Evolutionary conservation across 768 basidiomycete genomes (phyloP).

Genomic region (Termitomyces heimii): DNA sequence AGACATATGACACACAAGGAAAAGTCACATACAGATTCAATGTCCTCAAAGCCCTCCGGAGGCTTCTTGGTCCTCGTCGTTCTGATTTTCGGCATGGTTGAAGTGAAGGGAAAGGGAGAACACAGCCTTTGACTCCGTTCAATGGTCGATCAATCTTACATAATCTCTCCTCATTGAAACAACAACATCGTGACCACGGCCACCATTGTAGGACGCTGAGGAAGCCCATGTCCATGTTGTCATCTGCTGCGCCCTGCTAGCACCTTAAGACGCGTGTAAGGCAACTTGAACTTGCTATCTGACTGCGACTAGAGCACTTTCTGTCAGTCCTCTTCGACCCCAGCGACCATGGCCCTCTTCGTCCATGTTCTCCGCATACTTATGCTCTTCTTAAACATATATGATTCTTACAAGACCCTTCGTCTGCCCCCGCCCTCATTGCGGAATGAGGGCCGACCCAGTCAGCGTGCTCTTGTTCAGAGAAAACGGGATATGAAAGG

Average conservation of each 20-base stretch:
- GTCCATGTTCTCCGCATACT: slow-evolving; percentile 62
- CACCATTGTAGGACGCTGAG: slow-evolving; percentile 3
- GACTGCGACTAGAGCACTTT: background rate
- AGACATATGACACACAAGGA: background rate
- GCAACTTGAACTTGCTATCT: background rate
- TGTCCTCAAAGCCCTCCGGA: slow-evolving; percentile 94
- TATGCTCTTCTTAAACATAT: slow-evolving; percentile 75
- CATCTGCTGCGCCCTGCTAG: slow-evolving; percentile 1
- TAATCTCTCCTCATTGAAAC: slow-evolving; percentile 13
- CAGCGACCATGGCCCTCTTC: slow-evolving; percentile 53
- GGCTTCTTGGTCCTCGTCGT: slow-evolving; percentile 91
- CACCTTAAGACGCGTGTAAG: slow-evolving; percentile 9
- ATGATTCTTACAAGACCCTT: slow-evolving; percentile 80
- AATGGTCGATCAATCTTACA: slow-evolving; percentile 10
- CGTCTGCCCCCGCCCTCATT: slow-evolving; percentile 54
- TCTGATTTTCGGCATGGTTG: slow-evolving; percentile 86
- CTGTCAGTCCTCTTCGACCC: slow-evolving; percentile 2
- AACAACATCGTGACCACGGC: slow-evolving; percentile 2
- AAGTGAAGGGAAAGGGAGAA: background rate
- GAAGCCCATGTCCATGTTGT: slow-evolving; percentile 10
- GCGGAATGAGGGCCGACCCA: slow-evolving; percentile 55
- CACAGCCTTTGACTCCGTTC: background rate
- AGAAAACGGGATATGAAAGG: slow-evolving; percentile 86
- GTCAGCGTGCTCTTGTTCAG: slow-evolving; percentile 60
- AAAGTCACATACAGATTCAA: slow-evolving; percentile 56